These are phyloP conservation scores for Blastocystis sp. DNA, from an alignment of 352 stramenopile species.

Conservation along the genomic window DNA sequence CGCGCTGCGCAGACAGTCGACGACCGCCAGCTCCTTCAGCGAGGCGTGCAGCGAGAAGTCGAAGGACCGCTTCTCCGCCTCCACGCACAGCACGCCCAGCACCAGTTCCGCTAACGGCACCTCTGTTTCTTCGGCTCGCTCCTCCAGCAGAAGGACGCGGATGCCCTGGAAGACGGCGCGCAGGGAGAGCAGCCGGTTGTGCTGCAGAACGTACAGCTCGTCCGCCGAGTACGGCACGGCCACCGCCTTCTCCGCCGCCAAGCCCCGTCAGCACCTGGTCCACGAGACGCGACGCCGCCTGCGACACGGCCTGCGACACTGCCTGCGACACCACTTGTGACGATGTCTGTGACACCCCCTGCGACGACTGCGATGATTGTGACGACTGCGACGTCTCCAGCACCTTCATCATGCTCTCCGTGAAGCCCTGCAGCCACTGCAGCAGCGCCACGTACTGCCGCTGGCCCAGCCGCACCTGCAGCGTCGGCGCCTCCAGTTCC, in stretches of 20 bases:
- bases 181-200: neutral
- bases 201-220: neutral
- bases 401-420: neutral
- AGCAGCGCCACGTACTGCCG: neutral
- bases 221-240: neutral
- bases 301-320: neutral
- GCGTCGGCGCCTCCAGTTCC: neutral
- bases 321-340: neutral
- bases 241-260: neutral
- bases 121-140: neutral
- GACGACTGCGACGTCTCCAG: neutral
- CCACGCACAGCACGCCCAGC: neutral
- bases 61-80: neutral
- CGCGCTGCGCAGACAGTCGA: neutral
- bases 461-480: neutral
- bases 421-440: neutral
- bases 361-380: no score
- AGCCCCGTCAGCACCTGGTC: neutral
- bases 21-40: neutral
- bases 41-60: neutral
- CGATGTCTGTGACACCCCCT: neutral
- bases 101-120: neutral
- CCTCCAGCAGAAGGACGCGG: neutral
- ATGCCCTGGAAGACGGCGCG: neutral
- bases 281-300: neutral